Base-by-base conservation (phyloP, 805 yeast species). In the Wickerhamiella domercqiae region DNA sequence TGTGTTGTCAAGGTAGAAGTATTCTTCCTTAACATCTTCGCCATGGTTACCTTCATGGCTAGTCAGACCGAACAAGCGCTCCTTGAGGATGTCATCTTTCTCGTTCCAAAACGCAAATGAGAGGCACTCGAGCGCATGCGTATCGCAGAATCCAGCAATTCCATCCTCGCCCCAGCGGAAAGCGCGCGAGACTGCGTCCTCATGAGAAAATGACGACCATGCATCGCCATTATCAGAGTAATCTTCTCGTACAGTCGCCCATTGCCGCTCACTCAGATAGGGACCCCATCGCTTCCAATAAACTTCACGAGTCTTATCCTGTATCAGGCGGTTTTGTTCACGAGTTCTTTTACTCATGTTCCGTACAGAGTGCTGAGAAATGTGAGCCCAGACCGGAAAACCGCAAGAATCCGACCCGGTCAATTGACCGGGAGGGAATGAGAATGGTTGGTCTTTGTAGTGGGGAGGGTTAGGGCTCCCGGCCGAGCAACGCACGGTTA, bases 111-210 rank as follows among this genome's bases (percentile, higher is more conserved):
- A 64, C 2, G 86, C 94, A 63, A 84, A 64, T n/a, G 79, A 69
- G 47, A 81, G 57, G 54, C 87, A 77, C 22, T 81, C 62, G 47
- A 71, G 57, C 53, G 81, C 94, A 52, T 78, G 83, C 43, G 79
- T 72, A 54, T 84, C 96, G 43, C 80, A 71, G 16, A 81, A 77
- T 35, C 96, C 96, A 7, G 87, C 93, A 47, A 84, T 62, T 2
- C 96, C 96, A 55, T 84, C 95, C 56, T 86, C 96, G 30, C 94
- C 94, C 96, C 96, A 84, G 32, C 96, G 66, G 55, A 79, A 84
- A 11, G 81, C 72, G 46, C 96, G 64, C 17, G 84, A 71, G 42
- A 73, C 66, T 2, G 93, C 78, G 43, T 81, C 83, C 42, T 81
- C 93, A 55, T 82, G 83, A 5, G 93, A 81, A 58, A 84, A 84